phyloP scores from a whole-genome alignment of 169 alveolate species.

The Plasmodium gonderi region DNA sequence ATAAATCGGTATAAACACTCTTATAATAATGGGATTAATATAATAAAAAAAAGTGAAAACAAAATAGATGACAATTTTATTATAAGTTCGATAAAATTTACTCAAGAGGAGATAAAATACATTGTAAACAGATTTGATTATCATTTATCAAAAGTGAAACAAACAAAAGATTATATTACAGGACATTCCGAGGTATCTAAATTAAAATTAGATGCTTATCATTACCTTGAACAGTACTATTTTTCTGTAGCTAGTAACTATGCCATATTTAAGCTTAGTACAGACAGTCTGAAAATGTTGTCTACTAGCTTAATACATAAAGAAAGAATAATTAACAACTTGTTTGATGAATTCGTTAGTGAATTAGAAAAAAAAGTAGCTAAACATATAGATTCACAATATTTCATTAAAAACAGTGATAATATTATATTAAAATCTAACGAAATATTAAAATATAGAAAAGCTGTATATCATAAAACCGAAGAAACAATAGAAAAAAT shows the following conservation, averaged over 20 bases:
- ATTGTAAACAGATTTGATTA: neutral
- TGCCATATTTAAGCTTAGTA: too few species aligned
- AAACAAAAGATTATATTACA: neutral
- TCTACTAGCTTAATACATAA: neutral
- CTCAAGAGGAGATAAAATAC: neutral
- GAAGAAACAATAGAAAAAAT: neutral
- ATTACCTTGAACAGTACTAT: too few species aligned
- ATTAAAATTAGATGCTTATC: too few species aligned
- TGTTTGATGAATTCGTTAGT: too few species aligned
- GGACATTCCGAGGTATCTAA: neutral
- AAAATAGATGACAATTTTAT: neutral
- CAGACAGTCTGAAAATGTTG: too few species aligned
- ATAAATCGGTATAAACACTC: neutral
- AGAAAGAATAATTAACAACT: neutral
- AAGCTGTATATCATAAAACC: neutral
- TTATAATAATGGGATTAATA: neutral
- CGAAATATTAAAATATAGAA: neutral
- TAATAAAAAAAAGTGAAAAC: too few species aligned
- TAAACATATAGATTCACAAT: neutral
- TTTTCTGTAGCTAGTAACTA: too few species aligned
- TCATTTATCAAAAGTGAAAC: neutral
- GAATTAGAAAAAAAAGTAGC: neutral
- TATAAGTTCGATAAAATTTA: neutral
- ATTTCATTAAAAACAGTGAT: neutral
- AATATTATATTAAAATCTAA: too few species aligned